Evolutionary conservation across 768 basidiomycete species (phyloP).

Genomic region (Termitomyces bulborhizus): DNA sequence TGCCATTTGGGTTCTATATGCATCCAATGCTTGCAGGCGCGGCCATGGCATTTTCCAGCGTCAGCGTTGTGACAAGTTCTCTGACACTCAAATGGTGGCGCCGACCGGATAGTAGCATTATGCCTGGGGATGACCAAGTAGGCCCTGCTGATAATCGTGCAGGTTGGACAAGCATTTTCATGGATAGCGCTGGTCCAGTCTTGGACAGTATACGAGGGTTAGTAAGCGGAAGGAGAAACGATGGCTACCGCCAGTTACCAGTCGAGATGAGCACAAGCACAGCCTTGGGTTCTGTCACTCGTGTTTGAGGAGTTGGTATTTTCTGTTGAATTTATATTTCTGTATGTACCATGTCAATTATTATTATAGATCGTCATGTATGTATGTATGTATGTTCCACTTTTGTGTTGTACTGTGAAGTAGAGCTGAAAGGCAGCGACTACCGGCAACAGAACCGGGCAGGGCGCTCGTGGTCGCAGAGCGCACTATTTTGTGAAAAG

Average conservation of each 20-base stretch:
- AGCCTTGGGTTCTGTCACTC: constrained; percentile 1
- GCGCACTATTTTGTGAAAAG: too few relatives aligned
- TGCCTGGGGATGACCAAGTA: constrained; percentile 46
- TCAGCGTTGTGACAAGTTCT: constrained; percentile 90
- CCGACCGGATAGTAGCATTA: constrained; percentile 60
- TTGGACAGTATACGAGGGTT: constrained; percentile 36
- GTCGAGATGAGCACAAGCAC: constrained; percentile 47
- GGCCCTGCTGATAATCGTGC: constrained; percentile 22
- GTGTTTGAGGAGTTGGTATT: constrained; percentile 6
- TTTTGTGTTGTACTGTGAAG: too few relatives aligned
- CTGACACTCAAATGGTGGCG: constrained; percentile 83
- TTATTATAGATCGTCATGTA: too few relatives aligned
- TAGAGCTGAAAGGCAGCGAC: too few relatives aligned
- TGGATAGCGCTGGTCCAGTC: constrained; percentile 37
- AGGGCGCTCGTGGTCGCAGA: too few relatives aligned
- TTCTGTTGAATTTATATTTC: background rate
- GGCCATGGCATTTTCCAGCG: constrained; percentile 97
- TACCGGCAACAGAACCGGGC: too few relatives aligned
- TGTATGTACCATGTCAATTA: background rate
- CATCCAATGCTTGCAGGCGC: constrained; percentile 99
- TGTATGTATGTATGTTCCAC: too few relatives aligned
- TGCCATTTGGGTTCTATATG: constrained; percentile 87
- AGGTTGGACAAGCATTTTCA: constrained; percentile 37
- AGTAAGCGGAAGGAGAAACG: constrained; percentile 32
- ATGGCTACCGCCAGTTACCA: constrained; percentile 67